Conservation (phyloP, 805 yeast genomes). For the Suhomyces faveliae region DNA sequence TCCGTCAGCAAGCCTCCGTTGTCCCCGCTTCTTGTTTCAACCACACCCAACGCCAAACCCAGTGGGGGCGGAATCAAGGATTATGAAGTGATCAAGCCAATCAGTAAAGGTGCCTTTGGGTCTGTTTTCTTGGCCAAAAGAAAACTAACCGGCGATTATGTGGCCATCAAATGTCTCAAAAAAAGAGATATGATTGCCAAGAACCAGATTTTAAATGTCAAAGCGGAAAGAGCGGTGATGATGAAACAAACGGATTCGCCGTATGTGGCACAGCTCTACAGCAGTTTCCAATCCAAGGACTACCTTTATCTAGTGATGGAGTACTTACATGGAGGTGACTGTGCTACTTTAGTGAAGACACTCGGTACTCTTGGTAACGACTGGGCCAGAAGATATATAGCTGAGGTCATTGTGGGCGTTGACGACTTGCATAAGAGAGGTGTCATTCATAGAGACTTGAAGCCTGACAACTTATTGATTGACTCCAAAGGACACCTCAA, state of each 20-base stretch:
- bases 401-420: slow-evolving; percentile 89
- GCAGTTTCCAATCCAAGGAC: slow-evolving; percentile 85
- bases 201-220: slow-evolving; percentile 92
- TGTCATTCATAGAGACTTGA: slow-evolving; percentile 90
- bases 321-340: slow-evolving; percentile 92
- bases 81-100: slow-evolving; percentile 87
- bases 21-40: slow-evolving; percentile 75
- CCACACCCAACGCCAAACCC: slow-evolving; percentile 53
- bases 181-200: slow-evolving; percentile 96
- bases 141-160: slow-evolving; percentile 87
- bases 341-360: slow-evolving; percentile 79
- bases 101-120: slow-evolving; percentile 97
- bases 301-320: slow-evolving; percentile 94
- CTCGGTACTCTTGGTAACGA: slow-evolving; percentile 80
- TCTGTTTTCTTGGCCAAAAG: slow-evolving; percentile 85
- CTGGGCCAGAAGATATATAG: slow-evolving; percentile 83
- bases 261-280: slow-evolving; percentile 84
- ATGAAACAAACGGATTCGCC: slow-evolving; percentile 95
- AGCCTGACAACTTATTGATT: slow-evolving; percentile 90
- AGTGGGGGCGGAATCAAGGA: slow-evolving; percentile 73
- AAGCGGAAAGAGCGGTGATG: slow-evolving; percentile 95
- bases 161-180: slow-evolving; percentile 87
- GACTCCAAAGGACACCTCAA: slow-evolving; percentile 87
- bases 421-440: slow-evolving; percentile 85
- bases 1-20: slow-evolving; percentile 55